These are phyloP conservation scores for Verticillium nubilum DNA, from an alignment of 2,329 filamentous ascomycete species.

Conservation along the genomic window DNA sequence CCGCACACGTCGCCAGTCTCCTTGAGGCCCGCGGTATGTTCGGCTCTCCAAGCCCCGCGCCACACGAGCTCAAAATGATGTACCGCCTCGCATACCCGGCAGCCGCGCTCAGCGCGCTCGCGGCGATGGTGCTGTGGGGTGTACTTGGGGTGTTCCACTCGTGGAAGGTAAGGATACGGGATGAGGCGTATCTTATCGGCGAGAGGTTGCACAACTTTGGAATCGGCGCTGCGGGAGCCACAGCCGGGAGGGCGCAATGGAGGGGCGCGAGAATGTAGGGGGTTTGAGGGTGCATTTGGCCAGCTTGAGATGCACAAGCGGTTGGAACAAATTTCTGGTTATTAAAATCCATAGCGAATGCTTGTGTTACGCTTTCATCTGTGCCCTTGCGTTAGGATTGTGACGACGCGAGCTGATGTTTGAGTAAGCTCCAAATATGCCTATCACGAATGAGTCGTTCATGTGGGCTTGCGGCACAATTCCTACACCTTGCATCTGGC, in stretches of 20 bases:
- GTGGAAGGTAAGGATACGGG: constrained; percentile 79
- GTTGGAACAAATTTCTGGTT: not conserved
- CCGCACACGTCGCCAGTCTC: constrained; percentile 26
- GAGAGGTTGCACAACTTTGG: constrained; percentile 94
- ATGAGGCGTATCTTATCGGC: constrained; percentile 94
- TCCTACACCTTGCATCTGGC: too few species aligned
- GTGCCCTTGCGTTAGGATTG: too few species aligned
- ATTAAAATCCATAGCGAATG: not conserved
- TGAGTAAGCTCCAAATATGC: too few species aligned
- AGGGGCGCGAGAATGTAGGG: constrained; percentile 16
- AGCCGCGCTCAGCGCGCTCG: constrained; percentile 33
- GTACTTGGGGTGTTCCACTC: constrained; percentile 58
- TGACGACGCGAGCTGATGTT: too few species aligned
- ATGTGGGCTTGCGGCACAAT: too few species aligned
- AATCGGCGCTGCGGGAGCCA: constrained; percentile 29
- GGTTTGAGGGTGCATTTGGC: not conserved
- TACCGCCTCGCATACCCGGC: constrained; percentile 67
- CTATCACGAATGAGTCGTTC: too few species aligned
- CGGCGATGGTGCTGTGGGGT: constrained; percentile 44
- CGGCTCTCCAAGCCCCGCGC: constrained; percentile 10
- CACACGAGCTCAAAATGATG: constrained; percentile 23
- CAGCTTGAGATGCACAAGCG: not conserved
- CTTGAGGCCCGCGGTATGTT: constrained; percentile 14
- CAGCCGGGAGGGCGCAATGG: constrained; percentile 28
- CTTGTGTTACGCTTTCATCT: not conserved